These are phyloP conservation scores for Chlorella ohadii DNA, from an alignment of 139 green algal genomes.

Conservation along the genomic window DNA sequence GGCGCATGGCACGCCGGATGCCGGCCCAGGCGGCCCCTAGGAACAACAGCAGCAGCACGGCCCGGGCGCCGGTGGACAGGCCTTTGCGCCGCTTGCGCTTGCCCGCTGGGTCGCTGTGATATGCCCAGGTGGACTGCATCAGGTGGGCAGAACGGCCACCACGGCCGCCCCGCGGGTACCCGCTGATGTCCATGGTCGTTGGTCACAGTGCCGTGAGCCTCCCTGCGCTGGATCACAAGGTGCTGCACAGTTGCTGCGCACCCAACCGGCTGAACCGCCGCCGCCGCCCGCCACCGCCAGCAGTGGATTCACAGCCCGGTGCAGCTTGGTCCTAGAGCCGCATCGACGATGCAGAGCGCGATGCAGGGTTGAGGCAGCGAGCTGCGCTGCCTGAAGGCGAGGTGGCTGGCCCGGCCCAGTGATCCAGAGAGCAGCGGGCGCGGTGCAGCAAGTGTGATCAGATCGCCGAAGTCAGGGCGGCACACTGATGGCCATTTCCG, in stretches of 20 bases:
- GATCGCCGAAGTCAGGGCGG: too few species aligned
- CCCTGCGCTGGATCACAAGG: too few species aligned
- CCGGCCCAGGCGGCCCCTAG: background rate
- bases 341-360: too few species aligned
- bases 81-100: background rate
- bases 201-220: too few species aligned
- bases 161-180: background rate
- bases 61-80: background rate
- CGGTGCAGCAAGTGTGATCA: too few species aligned
- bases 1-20: background rate
- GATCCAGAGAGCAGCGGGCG: too few species aligned
- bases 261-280: background rate
- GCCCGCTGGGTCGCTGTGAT: background rate
- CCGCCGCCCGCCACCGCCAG: background rate
- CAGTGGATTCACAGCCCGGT: too few species aligned
- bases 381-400: too few species aligned
- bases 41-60: background rate
- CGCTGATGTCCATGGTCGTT: conserved; percentile 3
- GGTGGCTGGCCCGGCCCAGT: too few species aligned
- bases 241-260: background rate
- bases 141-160: background rate
- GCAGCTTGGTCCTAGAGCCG: too few species aligned
- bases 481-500: too few species aligned
- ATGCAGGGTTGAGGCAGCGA: too few species aligned
- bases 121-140: background rate